Evolutionary conservation across 306 rosid species (phyloP), one percentile per base, ranked within the genome.

Genomic region (Trifolium repens): DNA sequence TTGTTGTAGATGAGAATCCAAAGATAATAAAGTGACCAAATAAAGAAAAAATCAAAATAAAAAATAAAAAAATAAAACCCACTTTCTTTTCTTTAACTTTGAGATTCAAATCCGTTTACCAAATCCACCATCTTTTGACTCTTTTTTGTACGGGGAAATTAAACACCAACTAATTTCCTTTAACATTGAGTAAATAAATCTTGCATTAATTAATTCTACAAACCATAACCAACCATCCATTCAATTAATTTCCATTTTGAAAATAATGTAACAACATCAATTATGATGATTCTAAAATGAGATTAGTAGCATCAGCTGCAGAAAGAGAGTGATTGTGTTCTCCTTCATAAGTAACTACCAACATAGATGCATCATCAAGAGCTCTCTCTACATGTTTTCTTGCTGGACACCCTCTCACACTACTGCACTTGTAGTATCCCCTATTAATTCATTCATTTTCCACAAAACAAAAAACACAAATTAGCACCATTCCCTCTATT

Each of bases 401-500:
- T 14, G 98, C 98, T 49, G 98, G 98, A 72, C 98, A 94, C 0
- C 98, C 98, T 83, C 98, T 83, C 0, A 94, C 94, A 22, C 97
- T 94, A 79, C 98, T 94, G 80, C 98, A 94, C 96, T 94, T 94
- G 84, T 94, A 94, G 82, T 94, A 94, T 0, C 98, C 96, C 84
- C 98, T 94, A 86, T 17, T 17, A 17, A 17, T 77, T 52, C 11
- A 13, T 16, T 34, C 8, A 17, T 69, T 63, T 69, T 63, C 19
- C 12, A 9, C 4, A 54, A 26, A 54, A 26, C 1, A 26, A 43
- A 6, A 70, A 8, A 14, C 65, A 19, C 27, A 62, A 78, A 13
- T 52, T 40, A 72, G 46, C 16, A 61, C 7, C 63, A 60, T 5
- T 19, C 57, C 50, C 43, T 69, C 43, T 69, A 39, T 47, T 70